Base-by-base conservation (phyloP, 2,329 filamentous ascomycete genomes). In the Fusarium haematococcum region DNA sequence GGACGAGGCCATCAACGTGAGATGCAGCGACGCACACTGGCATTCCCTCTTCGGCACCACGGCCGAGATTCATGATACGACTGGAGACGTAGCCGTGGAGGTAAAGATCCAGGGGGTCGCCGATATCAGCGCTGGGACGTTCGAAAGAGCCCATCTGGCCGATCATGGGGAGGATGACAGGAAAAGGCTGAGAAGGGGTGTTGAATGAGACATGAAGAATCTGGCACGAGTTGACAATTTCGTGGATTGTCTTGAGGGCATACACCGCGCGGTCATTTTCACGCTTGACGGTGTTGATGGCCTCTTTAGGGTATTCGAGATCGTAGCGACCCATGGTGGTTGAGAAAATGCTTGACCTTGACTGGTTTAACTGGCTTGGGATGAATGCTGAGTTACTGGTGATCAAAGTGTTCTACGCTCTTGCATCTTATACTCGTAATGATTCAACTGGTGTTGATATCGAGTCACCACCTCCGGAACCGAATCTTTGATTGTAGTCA, bases 51-150 rank as follows among this genome's bases (percentile, higher is more conserved):
- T 70, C 65, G 1, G 67, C 67, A 25, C 66, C 70, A 50, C 82
- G 77, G 16, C 90, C 86, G 9, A 93, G 82, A 73, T 92, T 92
- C 87, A 96, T 93, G 37, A 98, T 86, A 9, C 95, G 92, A 1
- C 91, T 91, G 69, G 91, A 94, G 76, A 96, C 92, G 82, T 96
- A 97, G 79, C 94, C 94, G 83, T 97, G 95, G 9, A 97, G 88
- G 81, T 97, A 97, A 71, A 93, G 88, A 67, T 95, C 92, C 6
- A 95, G 86, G 0, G 92, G 90, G 74, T 95, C 91, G 60, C 88
- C 86, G 20, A 89, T 81, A 62, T 87, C 86, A 18, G 90, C 87
- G 63, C 88, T 91, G 6, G 92, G 92, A 0, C 85, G 84, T 10
- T 86, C 86, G 80, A 92, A 97, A 27, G 91, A 93, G 14, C 91